A percentile compares a stretch with the other conserved stretches of the same genome.
phyloP scores from a whole-genome alignment of 164 flowering plant species.

The Santalum album region DNA sequence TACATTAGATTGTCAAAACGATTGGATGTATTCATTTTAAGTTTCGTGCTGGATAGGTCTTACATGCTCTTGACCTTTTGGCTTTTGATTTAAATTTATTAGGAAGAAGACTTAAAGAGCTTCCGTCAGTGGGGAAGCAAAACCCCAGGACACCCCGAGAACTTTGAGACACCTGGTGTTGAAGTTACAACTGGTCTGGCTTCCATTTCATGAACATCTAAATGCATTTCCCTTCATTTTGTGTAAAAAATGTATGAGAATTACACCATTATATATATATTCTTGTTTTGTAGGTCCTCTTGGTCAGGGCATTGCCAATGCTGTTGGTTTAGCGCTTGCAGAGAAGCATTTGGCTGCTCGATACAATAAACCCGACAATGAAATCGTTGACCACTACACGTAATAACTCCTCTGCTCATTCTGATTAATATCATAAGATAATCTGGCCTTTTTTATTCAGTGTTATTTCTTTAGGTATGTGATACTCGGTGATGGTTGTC shows the following conservation, averaged over 20 bases:
- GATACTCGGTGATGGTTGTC: constrained; percentile 95
- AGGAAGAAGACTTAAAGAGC: constrained; percentile 88
- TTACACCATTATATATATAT: background rate
- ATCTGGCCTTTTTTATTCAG: background rate
- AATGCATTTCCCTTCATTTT: background rate
- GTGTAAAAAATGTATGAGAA: background rate
- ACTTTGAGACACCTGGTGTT: constrained; percentile 95
- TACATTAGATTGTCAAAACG: too few relatives aligned
- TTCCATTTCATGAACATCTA: background rate
- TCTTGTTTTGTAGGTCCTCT: constrained; percentile 64
- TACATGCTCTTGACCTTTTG: background rate
- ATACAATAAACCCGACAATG: constrained; percentile 75
- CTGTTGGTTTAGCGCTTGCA: constrained; percentile 94
- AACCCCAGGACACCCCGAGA: constrained; percentile 98
- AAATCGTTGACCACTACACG: constrained; percentile 98
- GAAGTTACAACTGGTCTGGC: constrained; percentile 94
- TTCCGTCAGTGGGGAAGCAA: constrained; percentile 99
- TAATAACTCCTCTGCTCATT: constrained; percentile 17
- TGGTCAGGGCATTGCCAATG: constrained; percentile 96
- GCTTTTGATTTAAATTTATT: background rate
- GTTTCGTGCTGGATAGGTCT: too few relatives aligned
- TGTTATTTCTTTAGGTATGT: constrained; percentile 37
- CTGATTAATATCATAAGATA: background rate
- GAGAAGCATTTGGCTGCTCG: constrained; percentile 99
- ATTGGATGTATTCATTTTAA: too few relatives aligned